A percentile compares a stretch with the other conserved stretches of the same genome.
phyloP scores from a whole-genome alignment of 2,329 filamentous ascomycete genomes.

The Fusarium graminum region DNA sequence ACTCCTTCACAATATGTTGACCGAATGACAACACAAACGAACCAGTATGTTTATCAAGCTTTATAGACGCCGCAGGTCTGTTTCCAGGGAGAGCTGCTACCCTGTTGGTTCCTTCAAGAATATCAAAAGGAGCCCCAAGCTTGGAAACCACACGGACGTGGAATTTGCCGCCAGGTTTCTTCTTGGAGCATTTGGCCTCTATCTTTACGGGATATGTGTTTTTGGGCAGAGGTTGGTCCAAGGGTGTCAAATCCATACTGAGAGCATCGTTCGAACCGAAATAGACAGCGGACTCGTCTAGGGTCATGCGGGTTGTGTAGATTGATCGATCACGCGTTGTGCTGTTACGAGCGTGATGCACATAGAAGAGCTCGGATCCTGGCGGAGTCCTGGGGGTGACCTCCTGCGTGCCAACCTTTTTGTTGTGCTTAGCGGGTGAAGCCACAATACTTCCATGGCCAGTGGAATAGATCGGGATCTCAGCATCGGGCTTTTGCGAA shows the following conservation, averaged over 20 bases:
- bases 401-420: conserved; percentile 49
- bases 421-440: conserved; percentile 45
- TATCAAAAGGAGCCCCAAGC: conserved; percentile 27
- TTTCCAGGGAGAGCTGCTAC: conserved; percentile 24
- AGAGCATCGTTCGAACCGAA: conserved; percentile 50
- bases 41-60: background rate
- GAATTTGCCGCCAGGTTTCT: background rate
- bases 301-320: conserved; percentile 52
- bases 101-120: conserved; percentile 34
- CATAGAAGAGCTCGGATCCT: conserved; percentile 53
- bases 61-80: conserved; percentile 1
- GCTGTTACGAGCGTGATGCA: conserved; percentile 53
- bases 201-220: conserved; percentile 51
- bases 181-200: conserved; percentile 23
- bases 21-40: conserved; percentile 22
- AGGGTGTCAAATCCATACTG: conserved; percentile 49
- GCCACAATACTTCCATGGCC: conserved; percentile 54
- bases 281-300: conserved; percentile 41
- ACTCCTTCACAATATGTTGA: background rate
- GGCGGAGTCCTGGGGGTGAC: conserved; percentile 49
- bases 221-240: conserved; percentile 51
- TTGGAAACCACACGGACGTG: conserved; percentile 29
- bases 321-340: conserved; percentile 48
- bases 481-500: conserved; percentile 48
- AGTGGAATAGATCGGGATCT: conserved; percentile 52